Base-by-base conservation (phyloP, 2,329 filamentous ascomycete genomes). In the Aspergillus caelatus region DNA sequence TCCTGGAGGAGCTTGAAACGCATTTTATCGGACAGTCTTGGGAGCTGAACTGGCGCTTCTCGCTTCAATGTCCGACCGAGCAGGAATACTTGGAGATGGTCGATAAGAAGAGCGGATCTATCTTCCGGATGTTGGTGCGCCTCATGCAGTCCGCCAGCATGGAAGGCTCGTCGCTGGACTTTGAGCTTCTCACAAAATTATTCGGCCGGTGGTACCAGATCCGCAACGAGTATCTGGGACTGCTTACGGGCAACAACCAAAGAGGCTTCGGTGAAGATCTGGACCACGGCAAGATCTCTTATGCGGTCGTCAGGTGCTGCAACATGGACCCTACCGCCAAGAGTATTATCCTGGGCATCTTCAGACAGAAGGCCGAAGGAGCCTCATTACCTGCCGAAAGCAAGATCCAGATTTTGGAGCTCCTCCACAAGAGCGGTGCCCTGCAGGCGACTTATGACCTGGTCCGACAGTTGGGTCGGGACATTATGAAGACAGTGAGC, bases 281-380 rank as follows among this genome's bases (percentile, higher is more conserved):
- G 0, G 77, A 78, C 57, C 77, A 80, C 61, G 78, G 78, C 3
- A 81, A 82, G 66, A 72, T 72, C 62, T 77, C 75, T 0, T 71
- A 78, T 11, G 70, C 75, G 1, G 62, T 81, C 6, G 72, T 79
- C 23, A 60, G 70, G 46, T 60, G 58, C 64, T 61, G 60, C 57
- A 54, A 59, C 41, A 2, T 59, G 11, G 60, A 62, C 45, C 45
- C 63, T 19, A 34, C 41, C 9, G 53, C 56, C 26, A 58, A 52
- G 55, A 46, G 28, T 23, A 39, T 65, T 34, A 65, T 67, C 54
- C 41, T 65, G 11, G 62, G 62, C 39, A 65, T 65, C 43, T 67
- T 65, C 57, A 61, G 62, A 11, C 62, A 65, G 30, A 66, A 64
- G 57, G 30, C 32, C 4, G 57, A 55, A 28, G 60, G 59, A n/a